Evolutionary conservation across 1,284 basidiomycete genomes (phyloP), one percentile per base, ranked within the genome.

Genomic region (Lignosus rhinocerotis): DNA sequence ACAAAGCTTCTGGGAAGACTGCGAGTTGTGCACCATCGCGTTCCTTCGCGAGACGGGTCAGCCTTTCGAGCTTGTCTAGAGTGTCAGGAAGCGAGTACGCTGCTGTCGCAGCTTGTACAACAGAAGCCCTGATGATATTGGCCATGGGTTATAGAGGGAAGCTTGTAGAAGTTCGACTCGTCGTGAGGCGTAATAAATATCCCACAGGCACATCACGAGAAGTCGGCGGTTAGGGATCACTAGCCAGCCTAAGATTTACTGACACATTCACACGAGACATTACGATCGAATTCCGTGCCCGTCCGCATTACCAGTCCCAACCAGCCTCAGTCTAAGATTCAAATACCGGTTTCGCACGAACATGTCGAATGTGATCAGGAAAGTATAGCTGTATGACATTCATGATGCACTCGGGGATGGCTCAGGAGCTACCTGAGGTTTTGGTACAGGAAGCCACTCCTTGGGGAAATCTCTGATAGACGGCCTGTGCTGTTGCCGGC

Each of bases 1-100:
- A 88, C 78, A 88, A 90, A 17, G 86, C 89, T 69, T 92, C 88
- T 2, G 88, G 89, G 66, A 92, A 87, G 14, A 90, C 84, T 30
- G 80, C 84, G 2, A 91, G 69, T 64, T 86, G 79, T 0, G 81
- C 75, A 3, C 75, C 75, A 61, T 83, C 81, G 44, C 80, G 73
- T 38, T 81, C 75, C 58, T 78, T 80, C 6, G 85, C 84, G 7
- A 82, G 68, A 17, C 70, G 76, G 12, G 80, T 78, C 11, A 85
- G 74, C 8, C 67, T 69, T 56, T 85, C 80, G 6, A 88, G 78
- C 68, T 87, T 89, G 51, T 78, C 70, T 21, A 89, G 73, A 0
- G 85, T 86, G 32, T 78, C 77, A 4, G 73, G 55, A 10, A 88
- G 71, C 55, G 80, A 78, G 69, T 81, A 88, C 0, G 78, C 77